Evolutionary conservation across 2,329 filamentous ascomycete species (phyloP), one percentile per base, ranked within the genome.

Genomic region (Akanthomyces muscarius): DNA sequence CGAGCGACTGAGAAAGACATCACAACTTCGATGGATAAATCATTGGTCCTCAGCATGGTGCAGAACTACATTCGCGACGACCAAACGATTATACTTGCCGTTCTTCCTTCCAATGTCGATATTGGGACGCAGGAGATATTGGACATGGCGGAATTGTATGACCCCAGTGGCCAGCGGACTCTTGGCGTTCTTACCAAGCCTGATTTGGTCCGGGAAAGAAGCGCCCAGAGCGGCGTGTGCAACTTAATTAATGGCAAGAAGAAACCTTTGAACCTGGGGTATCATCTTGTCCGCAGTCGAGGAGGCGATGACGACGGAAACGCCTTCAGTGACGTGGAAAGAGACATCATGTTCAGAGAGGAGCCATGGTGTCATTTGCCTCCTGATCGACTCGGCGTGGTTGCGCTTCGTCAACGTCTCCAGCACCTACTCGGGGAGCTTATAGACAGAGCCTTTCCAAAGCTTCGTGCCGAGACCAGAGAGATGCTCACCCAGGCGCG

Each of bases 111-210:
- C 11, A 77, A 75, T 36, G 73, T 76, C 4, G 79, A 83, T 57
- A 71, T 80, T 30, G 75, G 74, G 0, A 81, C 74, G 0, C 78
- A 82, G 58, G 74, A 78, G 41, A 81, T 83, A 42, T 68, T 82
- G 1, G 69, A 75, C 30, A 67, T 77, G 47, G 77, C 79, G 0
- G 68, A 71, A 21, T 67, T 74, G 13, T 64, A 68, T 25, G 78
- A 81, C 65, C 65, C 64, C 0, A 63, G 66, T 4, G 76, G 78
- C 0, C 65, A 68, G 41, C 69, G 79, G 48, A 81, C 78, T 0
- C 60, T 82, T 0, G 77, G 77, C 0, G 72, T 82, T 3, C 68
- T 83, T 0, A 83, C 80, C 0, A 82, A 82, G 65, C 77, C 78
- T 0, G 80, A 83, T 61, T 70, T 78, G 0, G 73, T 80, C 44